Conservation (phyloP, 345 rosid species). For the Noccaea bulbosa region DNA sequence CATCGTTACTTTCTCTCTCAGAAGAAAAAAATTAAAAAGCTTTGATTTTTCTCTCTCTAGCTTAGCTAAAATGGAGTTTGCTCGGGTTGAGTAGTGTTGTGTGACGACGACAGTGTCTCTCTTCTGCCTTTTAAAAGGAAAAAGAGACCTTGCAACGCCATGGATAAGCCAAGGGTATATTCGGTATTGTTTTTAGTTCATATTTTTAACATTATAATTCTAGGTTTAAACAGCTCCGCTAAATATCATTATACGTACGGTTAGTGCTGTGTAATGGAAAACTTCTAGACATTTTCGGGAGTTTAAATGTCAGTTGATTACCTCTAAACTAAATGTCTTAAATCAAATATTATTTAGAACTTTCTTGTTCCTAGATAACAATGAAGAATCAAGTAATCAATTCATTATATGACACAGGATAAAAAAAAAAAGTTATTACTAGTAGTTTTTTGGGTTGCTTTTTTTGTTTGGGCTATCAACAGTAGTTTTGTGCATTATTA, state of each 20-base stretch:
- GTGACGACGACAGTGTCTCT: constrained; percentile 35
- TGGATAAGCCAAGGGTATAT: constrained; percentile 55
- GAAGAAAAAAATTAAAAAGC: too few species aligned
- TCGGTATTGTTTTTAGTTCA: constrained; percentile 40
- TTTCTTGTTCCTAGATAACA: constrained; percentile 8
- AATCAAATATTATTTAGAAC: background rate
- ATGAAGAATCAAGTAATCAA: background rate
- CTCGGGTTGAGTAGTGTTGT: background rate
- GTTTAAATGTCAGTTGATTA: constrained; percentile 33
- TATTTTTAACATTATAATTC: background rate
- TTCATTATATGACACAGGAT: background rate
- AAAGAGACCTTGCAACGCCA: constrained; percentile 7
- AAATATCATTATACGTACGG: constrained; percentile 33
- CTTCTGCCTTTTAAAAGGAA: constrained; percentile 38
- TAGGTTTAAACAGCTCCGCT: background rate
- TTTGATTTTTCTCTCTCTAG: constrained; percentile 9
- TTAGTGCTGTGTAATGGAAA: constrained; percentile 18
- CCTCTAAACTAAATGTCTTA: constrained; percentile 12
- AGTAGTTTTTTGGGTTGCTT: background rate
- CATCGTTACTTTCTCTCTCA: constrained; percentile 43
- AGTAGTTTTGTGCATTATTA: constrained; percentile 26
- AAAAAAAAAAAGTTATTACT: background rate
- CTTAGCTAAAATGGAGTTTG: constrained; percentile 19
- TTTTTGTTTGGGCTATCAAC: background rate
- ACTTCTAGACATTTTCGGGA: constrained; percentile 31